Evolutionary conservation across 768 basidiomycete genomes (phyloP), one percentile per base, ranked within the genome.

Genomic region (Cystobasidium tubakii): DNA sequence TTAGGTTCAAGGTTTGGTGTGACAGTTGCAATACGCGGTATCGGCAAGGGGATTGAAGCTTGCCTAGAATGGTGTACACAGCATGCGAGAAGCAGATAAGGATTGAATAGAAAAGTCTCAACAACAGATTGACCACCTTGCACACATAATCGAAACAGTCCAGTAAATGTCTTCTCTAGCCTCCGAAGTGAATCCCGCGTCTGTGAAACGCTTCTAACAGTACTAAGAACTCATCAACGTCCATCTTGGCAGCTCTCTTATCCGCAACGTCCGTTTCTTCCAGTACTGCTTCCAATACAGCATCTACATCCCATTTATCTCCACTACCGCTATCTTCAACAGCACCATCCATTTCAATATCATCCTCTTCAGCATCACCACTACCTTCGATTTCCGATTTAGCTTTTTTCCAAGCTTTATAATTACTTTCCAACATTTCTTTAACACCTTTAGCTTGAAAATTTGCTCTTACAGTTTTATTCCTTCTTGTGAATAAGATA

Each of bases 341-440:
- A 73, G 90, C 88, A 57, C 89, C 86, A 39, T 90, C 82, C 77
- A 88, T 86, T 89, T 91, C 33, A n/a, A 31, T 6, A 54, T 43
- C 17, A 33, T 25, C 34, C n/a, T 23, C 27, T 25, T 42, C 12
- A 1, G 12, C 21, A 34, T 29, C 21, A 54, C 85, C 85, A 72
- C 90, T 88, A 55, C 89, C 86, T 42, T 90, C 82, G 77, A 87
- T 86, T 77, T 80, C 77, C 43, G 81, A 81, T 76, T 89, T 88
- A 78, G 90, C 85, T 1, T 92, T 87, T 79, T 90, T 88, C 92
- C 91, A 96, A 33, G 93, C 95, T 82, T 88, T 86, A 84, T 89
- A 89, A 80, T 98, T 98, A 78, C 87, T 87, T 81, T 96, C 93
- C 75, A 98, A 82, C 90, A 98, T 90, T 77, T 92, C 90, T 80